Base-by-base conservation (phyloP, 768 basidiomycete species). In the Trametopsis cervina region DNA sequence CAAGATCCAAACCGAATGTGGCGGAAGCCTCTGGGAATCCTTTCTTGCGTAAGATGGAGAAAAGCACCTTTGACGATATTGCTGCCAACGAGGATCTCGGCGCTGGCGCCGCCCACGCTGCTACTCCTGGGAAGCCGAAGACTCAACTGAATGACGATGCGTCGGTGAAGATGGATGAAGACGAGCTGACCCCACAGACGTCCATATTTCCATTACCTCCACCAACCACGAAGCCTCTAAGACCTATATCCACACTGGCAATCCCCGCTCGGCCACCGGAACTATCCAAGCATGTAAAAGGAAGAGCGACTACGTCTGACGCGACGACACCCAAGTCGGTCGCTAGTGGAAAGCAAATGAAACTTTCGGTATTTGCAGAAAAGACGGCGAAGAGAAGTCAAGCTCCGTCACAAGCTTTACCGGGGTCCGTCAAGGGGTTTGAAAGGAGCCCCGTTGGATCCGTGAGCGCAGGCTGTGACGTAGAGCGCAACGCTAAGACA, bases 21-120 rank as follows among this genome's bases (percentile, higher is more conserved):
- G 10, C 20, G 4, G 44, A n/a, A 17, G 13, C 20, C 5, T 23
- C 12, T 12, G 18, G 26, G 6, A 51, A 51, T 18, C 50, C 50
- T 1, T 51, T 51, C 27, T 38, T 37, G 5, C 26, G 44, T 13
- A 13, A 45, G 26, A 46, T 41, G 44, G 15, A 38, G 23, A 25
- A 22, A 15, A 46, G 45, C 21, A 40, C 27, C n/a, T 51, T 51
- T 40, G 39, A 33, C 17, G 46, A 47, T 12, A 20, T n/a, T 42
- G 29, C n/a, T n/a, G n/a, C 15, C 12, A 39, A 23, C 17, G 20
- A 9, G 25, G 29, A n/a, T 20, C 11, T 11, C n/a, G 33, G 18
- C 6, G 15, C 12, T 10, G n/a, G n/a, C n/a, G n/a, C n/a, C n/a
- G n/a, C n/a, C n/a, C 39, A 40, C 39, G 17, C 39, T 17, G 9